Percentiles rank a stretch among this genome's conserved stretches.
phyloP scores from a whole-genome alignment of 2,329 filamentous ascomycete species.

The Paraconiothyrium brasiliense region DNA sequence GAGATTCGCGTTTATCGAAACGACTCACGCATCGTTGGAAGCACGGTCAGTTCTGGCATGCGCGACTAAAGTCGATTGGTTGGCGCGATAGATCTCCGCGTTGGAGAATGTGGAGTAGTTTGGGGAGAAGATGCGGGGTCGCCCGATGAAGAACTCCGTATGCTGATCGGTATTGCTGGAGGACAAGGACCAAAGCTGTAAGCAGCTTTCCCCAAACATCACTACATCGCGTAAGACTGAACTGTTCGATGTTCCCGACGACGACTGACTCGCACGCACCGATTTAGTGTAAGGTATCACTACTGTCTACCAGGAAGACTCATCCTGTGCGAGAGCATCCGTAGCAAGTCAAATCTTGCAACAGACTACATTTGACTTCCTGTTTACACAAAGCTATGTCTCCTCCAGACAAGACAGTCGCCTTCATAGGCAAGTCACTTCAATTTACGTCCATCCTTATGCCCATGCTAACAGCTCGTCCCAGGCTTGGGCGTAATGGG shows the following conservation, averaged over 20 bases:
- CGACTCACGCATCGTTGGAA: neutral
- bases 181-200: neutral
- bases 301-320: neutral
- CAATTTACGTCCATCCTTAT: neutral
- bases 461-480: constrained; percentile 12
- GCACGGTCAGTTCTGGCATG: neutral
- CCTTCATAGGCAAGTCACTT: constrained; percentile 32
- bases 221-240: neutral
- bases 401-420: constrained; percentile 30
- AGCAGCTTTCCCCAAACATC: neutral
- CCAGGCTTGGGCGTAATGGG: constrained; percentile 54
- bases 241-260: neutral
- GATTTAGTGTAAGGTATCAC: neutral
- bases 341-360: neutral
- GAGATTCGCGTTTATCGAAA: neutral
- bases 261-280: neutral
- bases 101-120: constrained; percentile 13
- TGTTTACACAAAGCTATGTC: constrained; percentile 22
- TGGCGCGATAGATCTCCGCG: neutral
- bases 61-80: neutral
- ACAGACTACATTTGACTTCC: neutral
- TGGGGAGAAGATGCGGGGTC: constrained; percentile 14
- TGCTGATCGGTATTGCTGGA: neutral
- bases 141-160: neutral
- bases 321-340: neutral